Evolutionary conservation across 75 land plant genomes (phyloP), one percentile per base, ranked within the genome.

Genomic region (Picea glauca): DNA sequence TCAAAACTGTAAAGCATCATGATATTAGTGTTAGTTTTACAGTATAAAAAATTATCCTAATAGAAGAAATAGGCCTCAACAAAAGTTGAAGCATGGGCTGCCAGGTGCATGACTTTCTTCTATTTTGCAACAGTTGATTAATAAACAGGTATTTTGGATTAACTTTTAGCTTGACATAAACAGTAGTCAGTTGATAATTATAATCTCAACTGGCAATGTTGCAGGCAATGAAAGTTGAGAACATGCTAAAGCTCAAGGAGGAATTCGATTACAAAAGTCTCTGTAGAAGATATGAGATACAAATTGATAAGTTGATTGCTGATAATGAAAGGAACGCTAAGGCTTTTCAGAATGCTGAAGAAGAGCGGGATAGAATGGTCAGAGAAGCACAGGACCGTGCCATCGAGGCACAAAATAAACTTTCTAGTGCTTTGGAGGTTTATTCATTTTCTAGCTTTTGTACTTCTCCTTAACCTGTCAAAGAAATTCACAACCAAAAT

Each of bases 191-290:
- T 66, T 66, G 35, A 21, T 50, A 50, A 50, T 50, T 50, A 9
- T 50, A 50, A 50, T 50, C 56, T 50, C 12, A 50, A 50, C 11
- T 11, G 56, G 56, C 56, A 50, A 50, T 78, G 58, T 56, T 54
- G n/a, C 77, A 94, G 97, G 98, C 98, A 72, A 94, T 94, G 98
- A 94, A 93, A 78, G 93, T 94, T 78, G 98, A 94, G 76, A 94
- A 94, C 77, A 93, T 94, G 98, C 79, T 94, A 78, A 92, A 88
- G 84, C 75, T 94, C 3, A 94, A 92, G 75, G 98, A 94, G 80
- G 98, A 94, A 78, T 94, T 94, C 85, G 98, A 94, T 80, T 94
- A 94, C 72, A 94, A 91, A 78, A 89, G 98, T 78, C 83, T 94
- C 81, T 91, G 91, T 54, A 86, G 93, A 63, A 88, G 83, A 79